Percentiles rank a stretch among this genome's conserved stretches.
These are phyloP conservation scores for Pyricularia pennisetigena DNA, from an alignment of 2,329 filamentous ascomycete species.

Conservation along the genomic window DNA sequence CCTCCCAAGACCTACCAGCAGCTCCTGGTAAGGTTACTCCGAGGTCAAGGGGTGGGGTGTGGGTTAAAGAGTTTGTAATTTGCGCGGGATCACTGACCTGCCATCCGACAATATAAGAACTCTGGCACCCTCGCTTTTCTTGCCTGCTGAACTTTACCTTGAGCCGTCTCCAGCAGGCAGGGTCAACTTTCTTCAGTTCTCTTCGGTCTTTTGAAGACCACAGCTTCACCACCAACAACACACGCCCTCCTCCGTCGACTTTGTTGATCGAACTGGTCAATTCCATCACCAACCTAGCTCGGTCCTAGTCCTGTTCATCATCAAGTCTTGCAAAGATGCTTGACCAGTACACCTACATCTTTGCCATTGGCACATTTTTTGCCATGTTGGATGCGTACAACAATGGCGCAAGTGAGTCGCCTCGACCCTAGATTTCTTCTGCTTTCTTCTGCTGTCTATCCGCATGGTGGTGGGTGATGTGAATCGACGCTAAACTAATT, in stretches of 20 bases:
- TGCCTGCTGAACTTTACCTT: background rate
- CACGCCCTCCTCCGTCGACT: background rate
- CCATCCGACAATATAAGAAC: background rate
- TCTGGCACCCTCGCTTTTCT: background rate
- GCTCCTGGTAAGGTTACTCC: no score
- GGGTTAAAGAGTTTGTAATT: background rate
- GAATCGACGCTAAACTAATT: background rate
- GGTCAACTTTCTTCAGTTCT: background rate
- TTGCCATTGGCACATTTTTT: constrained; percentile 67
- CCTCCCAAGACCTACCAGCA: no score
- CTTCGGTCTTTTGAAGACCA: background rate
- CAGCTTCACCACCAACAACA: background rate
- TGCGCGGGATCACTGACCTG: background rate
- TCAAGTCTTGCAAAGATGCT: constrained; percentile 39
- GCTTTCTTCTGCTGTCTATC: no score
- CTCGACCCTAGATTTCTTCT: constrained; percentile 2
- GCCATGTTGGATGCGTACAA: constrained; percentile 70
- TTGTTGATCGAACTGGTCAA: background rate
- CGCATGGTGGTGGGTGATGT: background rate
- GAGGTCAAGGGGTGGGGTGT: background rate
- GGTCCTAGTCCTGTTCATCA: background rate
- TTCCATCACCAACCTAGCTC: background rate
- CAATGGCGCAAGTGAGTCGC: constrained; percentile 60
- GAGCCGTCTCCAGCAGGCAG: background rate
- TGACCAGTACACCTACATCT: constrained; percentile 58